A percentile compares a stretch with the other conserved stretches of the same genome.
These are phyloP conservation scores for Waitea zeae DNA, from an alignment of 1,284 basidiomycete species.

Conservation along the genomic window DNA sequence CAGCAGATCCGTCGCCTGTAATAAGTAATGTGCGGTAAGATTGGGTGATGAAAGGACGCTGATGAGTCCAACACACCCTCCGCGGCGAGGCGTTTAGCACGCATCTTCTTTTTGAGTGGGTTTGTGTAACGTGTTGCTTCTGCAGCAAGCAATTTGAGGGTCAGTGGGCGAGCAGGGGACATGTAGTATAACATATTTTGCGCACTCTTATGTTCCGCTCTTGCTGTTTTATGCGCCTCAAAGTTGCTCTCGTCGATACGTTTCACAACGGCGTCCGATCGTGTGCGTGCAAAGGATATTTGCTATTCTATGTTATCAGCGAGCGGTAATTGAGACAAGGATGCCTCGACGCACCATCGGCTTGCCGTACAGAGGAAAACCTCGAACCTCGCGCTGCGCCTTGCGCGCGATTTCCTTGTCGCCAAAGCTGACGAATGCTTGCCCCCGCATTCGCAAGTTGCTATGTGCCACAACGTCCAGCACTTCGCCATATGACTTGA, in stretches of 20 bases:
- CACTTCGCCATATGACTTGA: conserved; percentile 87
- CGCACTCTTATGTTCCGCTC: conserved; percentile 74
- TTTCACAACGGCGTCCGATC: conserved; percentile 82
- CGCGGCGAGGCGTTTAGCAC: conserved; percentile 61
- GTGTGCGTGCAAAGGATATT: conserved; percentile 82
- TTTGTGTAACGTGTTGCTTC: conserved; percentile 73
- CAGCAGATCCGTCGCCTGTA: conserved; percentile 57
- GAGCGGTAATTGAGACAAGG: neutral
- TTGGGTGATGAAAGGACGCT: conserved; percentile 3
- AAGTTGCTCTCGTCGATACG: conserved; percentile 45
- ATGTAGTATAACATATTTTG: conserved; percentile 6
- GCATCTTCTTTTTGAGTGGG: conserved; percentile 71
- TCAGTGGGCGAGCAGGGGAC: no score
- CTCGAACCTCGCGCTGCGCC: conserved; percentile 82
- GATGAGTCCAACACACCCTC: conserved; percentile 50
- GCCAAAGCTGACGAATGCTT: conserved; percentile 92
- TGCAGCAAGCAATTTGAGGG: conserved; percentile 17
- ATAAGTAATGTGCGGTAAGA: conserved; percentile 6
- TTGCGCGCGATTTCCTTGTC: conserved; percentile 68
- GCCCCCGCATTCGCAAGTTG: conserved; percentile 93
- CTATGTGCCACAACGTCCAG: conserved; percentile 84
- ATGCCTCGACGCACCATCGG: conserved; percentile 55
- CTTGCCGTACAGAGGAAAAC: conserved; percentile 93
- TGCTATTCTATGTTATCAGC: conserved; percentile 31
- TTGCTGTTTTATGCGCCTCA: conserved; percentile 58